phyloP scores from a whole-genome alignment of 2,329 filamentous ascomycete genomes.

The Dactylonectria macrodidyma region DNA sequence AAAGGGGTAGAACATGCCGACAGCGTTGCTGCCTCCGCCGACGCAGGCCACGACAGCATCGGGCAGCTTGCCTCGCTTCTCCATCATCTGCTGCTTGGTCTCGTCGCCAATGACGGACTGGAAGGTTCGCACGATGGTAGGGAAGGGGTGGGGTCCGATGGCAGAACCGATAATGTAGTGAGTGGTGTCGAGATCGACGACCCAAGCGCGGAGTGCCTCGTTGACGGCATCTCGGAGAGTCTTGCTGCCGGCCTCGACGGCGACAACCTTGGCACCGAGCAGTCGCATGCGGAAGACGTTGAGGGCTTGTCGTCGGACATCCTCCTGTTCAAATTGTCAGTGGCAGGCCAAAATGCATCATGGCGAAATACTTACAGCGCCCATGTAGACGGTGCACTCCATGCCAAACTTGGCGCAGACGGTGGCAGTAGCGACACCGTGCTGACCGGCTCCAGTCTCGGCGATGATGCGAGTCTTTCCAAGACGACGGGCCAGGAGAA shows the following conservation, averaged over 20 bases:
- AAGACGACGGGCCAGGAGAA: slow-evolving; percentile 86
- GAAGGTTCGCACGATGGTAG: slow-evolving; percentile 97
- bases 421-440: slow-evolving; percentile 97
- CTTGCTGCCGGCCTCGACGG: slow-evolving; percentile 90
- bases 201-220: slow-evolving; percentile 95
- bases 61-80: slow-evolving; percentile 88
- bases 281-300: slow-evolving; percentile 99
- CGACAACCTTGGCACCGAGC: slow-evolving; percentile 91
- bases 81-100: slow-evolving; percentile 92
- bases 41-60: slow-evolving; percentile 98
- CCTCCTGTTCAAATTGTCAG: slow-evolving; percentile 70
- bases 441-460: slow-evolving; percentile 96
- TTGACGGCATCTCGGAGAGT: slow-evolving; percentile 93
- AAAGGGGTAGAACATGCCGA: slow-evolving; percentile 99
- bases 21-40: slow-evolving; percentile 93
- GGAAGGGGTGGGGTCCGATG: slow-evolving; percentile 98
- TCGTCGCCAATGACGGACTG: slow-evolving; percentile 96
- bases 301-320: slow-evolving; percentile 93
- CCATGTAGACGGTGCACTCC: slow-evolving; percentile 99
- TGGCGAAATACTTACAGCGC: slow-evolving; percentile 68
- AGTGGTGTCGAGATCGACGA: slow-evolving; percentile 91
- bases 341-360: not conserved
- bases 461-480: slow-evolving; percentile 98
- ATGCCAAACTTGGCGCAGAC: slow-evolving; percentile 98
- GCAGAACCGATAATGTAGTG: slow-evolving; percentile 99